phyloP scores from a whole-genome alignment of 768 basidiomycete genomes.

The Galerina sulciceps region DNA sequence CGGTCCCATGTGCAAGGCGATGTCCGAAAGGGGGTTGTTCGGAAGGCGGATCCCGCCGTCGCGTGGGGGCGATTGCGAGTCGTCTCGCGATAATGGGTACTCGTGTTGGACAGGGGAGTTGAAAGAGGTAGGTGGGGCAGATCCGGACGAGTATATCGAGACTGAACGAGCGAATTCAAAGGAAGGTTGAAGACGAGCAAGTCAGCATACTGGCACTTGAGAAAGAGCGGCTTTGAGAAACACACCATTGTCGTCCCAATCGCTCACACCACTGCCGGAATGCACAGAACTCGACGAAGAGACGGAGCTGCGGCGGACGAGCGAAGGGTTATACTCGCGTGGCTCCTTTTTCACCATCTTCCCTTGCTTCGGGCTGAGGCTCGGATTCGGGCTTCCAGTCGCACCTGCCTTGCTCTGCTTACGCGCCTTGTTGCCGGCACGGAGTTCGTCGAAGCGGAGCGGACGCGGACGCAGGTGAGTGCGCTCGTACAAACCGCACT shows the following conservation, averaged over 20 bases:
- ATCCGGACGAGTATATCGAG: conserved; percentile 61
- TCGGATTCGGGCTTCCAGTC: conserved; percentile 7
- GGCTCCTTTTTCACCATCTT: conserved; percentile 69
- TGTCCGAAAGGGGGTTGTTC: conserved; percentile 71
- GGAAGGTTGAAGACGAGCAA: conserved; percentile 1
- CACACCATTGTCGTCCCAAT: conserved; percentile 85
- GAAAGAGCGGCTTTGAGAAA: conserved; percentile 17
- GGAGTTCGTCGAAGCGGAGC: conserved; percentile 84
- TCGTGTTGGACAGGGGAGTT: conserved; percentile 65
- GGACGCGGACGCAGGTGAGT: conserved; percentile 85
- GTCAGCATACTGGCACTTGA: conserved; percentile 22
- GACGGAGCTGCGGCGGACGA: conserved; percentile 64
- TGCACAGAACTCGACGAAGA: conserved; percentile 62
- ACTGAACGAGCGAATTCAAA: conserved; percentile 30
- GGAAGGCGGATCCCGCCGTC: conserved; percentile 76
- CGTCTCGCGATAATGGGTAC: conserved; percentile 61
- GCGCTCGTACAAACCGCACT: conserved; percentile 90
- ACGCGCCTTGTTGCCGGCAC: conserved; percentile 84
- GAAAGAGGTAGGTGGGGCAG: conserved; percentile 66
- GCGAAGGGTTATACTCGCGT: conserved; percentile 43
- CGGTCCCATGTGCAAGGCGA: conserved; percentile 44
- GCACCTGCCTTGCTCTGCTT: conserved; percentile 46
- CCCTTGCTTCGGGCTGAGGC: conserved; percentile 41
- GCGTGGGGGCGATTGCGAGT: conserved; percentile 49
- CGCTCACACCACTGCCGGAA: conserved; percentile 64